These are phyloP conservation scores for Nemania sp. DNA, from an alignment of 2,329 filamentous ascomycete species.

Conservation along the genomic window DNA sequence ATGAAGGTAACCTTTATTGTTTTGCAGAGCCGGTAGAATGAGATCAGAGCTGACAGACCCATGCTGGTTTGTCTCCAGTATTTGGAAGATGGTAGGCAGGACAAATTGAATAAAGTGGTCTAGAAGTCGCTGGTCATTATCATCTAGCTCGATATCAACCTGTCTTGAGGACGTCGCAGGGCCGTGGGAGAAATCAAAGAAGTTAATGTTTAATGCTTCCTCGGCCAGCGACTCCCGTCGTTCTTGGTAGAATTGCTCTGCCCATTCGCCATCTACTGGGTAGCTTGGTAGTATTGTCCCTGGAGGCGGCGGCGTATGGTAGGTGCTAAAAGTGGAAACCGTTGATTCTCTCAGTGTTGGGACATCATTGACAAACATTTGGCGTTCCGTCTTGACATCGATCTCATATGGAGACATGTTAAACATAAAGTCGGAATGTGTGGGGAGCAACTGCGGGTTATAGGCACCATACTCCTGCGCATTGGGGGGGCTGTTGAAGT, in stretches of 20 bases:
- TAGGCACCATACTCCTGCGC: conserved; percentile 70
- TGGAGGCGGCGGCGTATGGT: conserved; percentile 79
- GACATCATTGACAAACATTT: conserved; percentile 93
- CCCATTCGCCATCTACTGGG: conserved; percentile 74
- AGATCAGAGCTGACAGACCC: conserved; percentile 84
- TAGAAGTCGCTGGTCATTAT: conserved; percentile 85
- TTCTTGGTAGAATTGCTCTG: conserved; percentile 76
- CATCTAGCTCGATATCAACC: conserved; percentile 83
- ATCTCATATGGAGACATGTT: conserved; percentile 84
- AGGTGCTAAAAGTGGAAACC: conserved; percentile 93
- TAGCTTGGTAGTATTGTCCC: conserved; percentile 74
- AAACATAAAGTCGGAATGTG: conserved; percentile 67
- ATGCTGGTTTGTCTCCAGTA: conserved; percentile 89
- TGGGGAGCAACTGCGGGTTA: conserved; percentile 69
- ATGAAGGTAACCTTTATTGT: conserved; percentile 93
- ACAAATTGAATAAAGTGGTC: conserved; percentile 93
- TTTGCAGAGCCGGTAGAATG: conserved; percentile 87
- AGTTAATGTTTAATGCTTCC: conserved; percentile 78
- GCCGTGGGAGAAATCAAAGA: conserved; percentile 84
- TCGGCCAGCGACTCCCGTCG: conserved; percentile 75
- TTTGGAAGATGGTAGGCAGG: conserved; percentile 88
- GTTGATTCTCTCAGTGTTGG: conserved; percentile 87
- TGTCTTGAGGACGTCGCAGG: conserved; percentile 72
- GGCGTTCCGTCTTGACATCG: conserved; percentile 94
- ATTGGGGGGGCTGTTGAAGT: conserved; percentile 73